Base-by-base conservation (phyloP, 2,329 filamentous ascomycete species). In the Phaeoacremonium minimum region DNA sequence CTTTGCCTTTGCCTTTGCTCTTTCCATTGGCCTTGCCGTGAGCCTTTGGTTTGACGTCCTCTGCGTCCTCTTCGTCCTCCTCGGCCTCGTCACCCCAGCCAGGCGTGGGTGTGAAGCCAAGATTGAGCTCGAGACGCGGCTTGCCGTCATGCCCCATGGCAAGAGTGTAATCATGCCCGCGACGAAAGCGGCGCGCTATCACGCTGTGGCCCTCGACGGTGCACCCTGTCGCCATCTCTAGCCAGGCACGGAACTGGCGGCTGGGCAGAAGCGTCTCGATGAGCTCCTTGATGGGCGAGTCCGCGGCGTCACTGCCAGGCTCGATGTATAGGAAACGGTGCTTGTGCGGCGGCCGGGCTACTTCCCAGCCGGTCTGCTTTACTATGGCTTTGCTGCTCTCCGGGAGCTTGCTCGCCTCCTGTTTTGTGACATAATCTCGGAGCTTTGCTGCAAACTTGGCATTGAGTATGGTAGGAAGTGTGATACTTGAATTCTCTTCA, bases 301-400 rank as follows among this genome's bases (percentile, higher is more conserved):
- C 60, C 34, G 64, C 48, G 39, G 60, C 44, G 32, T 60, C 44
- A 36, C 63, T 61, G 33, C 52, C 70, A 46, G 63, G 67, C 48
- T 88, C 80, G 41, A 87, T 75, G 61, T 93, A 98, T 3, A 95
- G 70, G 58, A 85, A 98, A 12, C 90, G 86, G 56, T 96, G 89
- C 67, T 98, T 98, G 66, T 98, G 90, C 1, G 93, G 93, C 28
- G 93, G 93, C 19, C 79, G 76, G 6, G 93, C 87, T 7, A 94
- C 84, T 42, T 73, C 77, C 86, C 87, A 93, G 0, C 65, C 63
- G 29, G 68, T 75, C 43, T 64, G 64, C 31, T 69, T 69, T 51
- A 83, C 77, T 41, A 85, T 80, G 39, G 74, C 71, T 1, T 60
- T 53, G 31, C 73, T 77, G 13, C 66, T 58, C 13, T 64, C 58